Evolutionary conservation across 768 basidiomycete species (phyloP).

Genomic region (Leccinum uliginosum): DNA sequence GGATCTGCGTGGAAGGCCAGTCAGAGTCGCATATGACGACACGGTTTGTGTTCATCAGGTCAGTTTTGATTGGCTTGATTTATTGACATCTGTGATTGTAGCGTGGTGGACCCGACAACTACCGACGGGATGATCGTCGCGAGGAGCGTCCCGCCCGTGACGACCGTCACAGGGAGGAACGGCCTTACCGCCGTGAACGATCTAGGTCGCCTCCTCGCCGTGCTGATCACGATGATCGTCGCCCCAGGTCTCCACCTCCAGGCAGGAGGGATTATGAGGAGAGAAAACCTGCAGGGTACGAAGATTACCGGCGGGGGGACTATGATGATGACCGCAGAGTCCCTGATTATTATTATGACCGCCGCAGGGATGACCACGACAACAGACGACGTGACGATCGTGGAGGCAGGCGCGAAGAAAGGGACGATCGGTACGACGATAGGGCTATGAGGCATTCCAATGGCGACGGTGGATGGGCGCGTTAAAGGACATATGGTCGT

Average conservation of each 20-base stretch:
- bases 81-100: slow-evolving; percentile 21
- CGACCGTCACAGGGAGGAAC: slow-evolving; percentile 53
- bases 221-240: slow-evolving; percentile 70
- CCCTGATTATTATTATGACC: slow-evolving; percentile 85
- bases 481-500: slow-evolving; percentile 48
- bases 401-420: slow-evolving; percentile 78
- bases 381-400: slow-evolving; percentile 56
- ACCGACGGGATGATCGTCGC: slow-evolving; percentile 70
- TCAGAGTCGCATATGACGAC: slow-evolving; percentile 66
- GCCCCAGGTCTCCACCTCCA: slow-evolving; percentile 72
- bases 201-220: slow-evolving; percentile 79
- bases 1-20: slow-evolving; percentile 80
- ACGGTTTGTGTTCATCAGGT: slow-evolving; percentile 39
- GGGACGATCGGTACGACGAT: slow-evolving; percentile 77
- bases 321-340: slow-evolving; percentile 76
- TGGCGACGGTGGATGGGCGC: slow-evolving; percentile 75
- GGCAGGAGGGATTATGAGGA: slow-evolving; percentile 78
- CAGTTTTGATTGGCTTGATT: neutral
- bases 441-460: slow-evolving; percentile 68
- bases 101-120: slow-evolving; percentile 69
- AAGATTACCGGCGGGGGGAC: slow-evolving; percentile 81
- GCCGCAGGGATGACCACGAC: slow-evolving; percentile 75
- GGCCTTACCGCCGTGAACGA: slow-evolving; percentile 65
- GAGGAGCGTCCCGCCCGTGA: slow-evolving; percentile 52
- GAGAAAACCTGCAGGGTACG: slow-evolving; percentile 88